These are phyloP conservation scores for Pyronema omphalodes DNA, from an alignment of 495 filamentous ascomycete genomes.

Conservation along the genomic window DNA sequence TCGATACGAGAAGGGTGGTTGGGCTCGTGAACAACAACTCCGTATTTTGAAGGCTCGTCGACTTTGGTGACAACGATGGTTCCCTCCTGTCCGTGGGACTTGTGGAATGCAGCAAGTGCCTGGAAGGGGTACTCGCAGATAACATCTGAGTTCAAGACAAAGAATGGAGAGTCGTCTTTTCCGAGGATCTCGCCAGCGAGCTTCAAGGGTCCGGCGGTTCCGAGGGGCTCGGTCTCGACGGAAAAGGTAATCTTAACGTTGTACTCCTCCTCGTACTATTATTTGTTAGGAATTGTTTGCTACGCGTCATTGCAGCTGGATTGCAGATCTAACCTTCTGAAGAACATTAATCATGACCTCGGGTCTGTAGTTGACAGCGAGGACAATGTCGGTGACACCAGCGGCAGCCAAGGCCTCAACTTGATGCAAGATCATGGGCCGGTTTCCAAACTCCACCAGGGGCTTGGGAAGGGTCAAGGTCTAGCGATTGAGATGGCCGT, in stretches of 20 bases:
- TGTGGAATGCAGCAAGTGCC: slow-evolving; percentile 78
- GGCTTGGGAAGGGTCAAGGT: slow-evolving; percentile 95
- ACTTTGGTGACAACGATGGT: slow-evolving; percentile 99
- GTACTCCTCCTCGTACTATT: slow-evolving; percentile 76
- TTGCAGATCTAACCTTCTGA: slow-evolving; percentile 36
- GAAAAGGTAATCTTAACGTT: slow-evolving; percentile 91
- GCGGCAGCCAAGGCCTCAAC: slow-evolving; percentile 87
- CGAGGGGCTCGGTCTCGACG: slow-evolving; percentile 84
- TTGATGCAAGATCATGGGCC: slow-evolving; percentile 97
- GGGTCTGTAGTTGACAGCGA: slow-evolving; percentile 96
- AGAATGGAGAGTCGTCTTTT: slow-evolving; percentile 88
- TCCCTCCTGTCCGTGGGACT: slow-evolving; percentile 78
- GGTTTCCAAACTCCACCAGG: slow-evolving; percentile 94
- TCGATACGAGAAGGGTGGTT: slow-evolving; percentile 84
- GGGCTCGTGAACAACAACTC: slow-evolving; percentile 96
- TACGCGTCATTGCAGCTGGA: neutral
- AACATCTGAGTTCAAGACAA: slow-evolving; percentile 97
- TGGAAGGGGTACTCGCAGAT: slow-evolving; percentile 97
- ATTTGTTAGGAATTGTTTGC: neutral
- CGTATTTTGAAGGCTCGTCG: slow-evolving; percentile 97
- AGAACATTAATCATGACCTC: slow-evolving; percentile 75
- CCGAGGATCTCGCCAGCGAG: slow-evolving; percentile 82
- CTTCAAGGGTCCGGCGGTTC: slow-evolving; percentile 91
- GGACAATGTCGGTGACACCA: slow-evolving; percentile 91
- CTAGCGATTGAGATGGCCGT: slow-evolving; percentile 29